Conservation (phyloP, 495 filamentous ascomycete genomes). For the Penicillium samsonianum region DNA sequence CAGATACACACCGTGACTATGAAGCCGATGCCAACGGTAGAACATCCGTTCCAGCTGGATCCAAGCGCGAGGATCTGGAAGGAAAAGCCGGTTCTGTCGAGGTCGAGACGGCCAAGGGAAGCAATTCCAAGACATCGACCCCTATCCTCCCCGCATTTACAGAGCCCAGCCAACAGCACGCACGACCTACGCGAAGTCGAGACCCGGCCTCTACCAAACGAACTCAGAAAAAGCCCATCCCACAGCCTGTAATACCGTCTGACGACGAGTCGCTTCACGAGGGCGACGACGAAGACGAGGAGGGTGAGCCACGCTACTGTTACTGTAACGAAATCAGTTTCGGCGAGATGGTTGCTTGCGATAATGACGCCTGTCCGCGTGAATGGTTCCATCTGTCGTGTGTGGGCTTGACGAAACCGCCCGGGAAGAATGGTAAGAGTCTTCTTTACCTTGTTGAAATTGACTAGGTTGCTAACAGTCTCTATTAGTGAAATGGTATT, state of each 20-base stretch:
- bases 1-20: slow-evolving; percentile 31
- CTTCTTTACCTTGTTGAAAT: slow-evolving; percentile 13
- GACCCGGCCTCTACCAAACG: slow-evolving; percentile 54
- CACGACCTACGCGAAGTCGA: slow-evolving; percentile 44
- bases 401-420: slow-evolving; percentile 83
- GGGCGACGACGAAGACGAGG: slow-evolving; percentile 70
- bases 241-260: slow-evolving; percentile 36
- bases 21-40: slow-evolving; percentile 35
- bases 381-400: slow-evolving; percentile 98
- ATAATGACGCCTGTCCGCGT: slow-evolving; percentile 78
- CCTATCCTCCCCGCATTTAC: slow-evolving; percentile 46
- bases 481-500: slow-evolving; percentile 81
- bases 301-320: slow-evolving; percentile 85
- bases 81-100: slow-evolving; percentile 34
- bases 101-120: slow-evolving; percentile 34
- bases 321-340: slow-evolving; percentile 92
- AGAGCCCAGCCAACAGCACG: slow-evolving; percentile 37
- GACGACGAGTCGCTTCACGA: slow-evolving; percentile 57
- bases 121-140: slow-evolving; percentile 62
- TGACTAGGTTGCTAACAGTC: slow-evolving; percentile 27
- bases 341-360: slow-evolving; percentile 98
- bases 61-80: slow-evolving; percentile 39
- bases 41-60: slow-evolving; percentile 25
- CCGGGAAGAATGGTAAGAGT: slow-evolving; percentile 76
- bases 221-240: slow-evolving; percentile 64